Evolutionary conservation across 306 rosid species (phyloP).

Genomic region (Dryas octopetala): DNA sequence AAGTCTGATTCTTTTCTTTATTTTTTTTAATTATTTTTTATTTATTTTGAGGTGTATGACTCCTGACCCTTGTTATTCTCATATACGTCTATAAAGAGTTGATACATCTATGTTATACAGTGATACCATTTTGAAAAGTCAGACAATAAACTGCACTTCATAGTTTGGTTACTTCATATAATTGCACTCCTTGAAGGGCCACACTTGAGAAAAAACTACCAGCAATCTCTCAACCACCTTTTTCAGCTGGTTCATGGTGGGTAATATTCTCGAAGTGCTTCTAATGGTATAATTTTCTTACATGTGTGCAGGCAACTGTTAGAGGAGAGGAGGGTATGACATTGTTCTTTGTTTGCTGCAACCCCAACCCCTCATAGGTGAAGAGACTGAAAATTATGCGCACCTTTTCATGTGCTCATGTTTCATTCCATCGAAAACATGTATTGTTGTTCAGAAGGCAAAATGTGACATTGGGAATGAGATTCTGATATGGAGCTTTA

Average conservation of each 20-base stretch:
- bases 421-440: background rate
- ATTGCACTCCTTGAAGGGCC: background rate
- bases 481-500: background rate
- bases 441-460: background rate
- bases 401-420: background rate
- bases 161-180: background rate
- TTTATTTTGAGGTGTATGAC: background rate
- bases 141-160: background rate
- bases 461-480: background rate
- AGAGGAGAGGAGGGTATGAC: constrained; percentile 84
- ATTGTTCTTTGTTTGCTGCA: constrained; percentile 81
- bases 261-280: background rate
- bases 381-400: constrained; percentile 43
- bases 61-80: background rate
- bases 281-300: constrained; percentile 9
- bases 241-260: background rate
- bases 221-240: background rate
- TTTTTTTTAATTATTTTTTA: too few species aligned
- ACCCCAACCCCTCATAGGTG: constrained; percentile 58
- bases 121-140: background rate
- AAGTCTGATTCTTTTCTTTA: background rate
- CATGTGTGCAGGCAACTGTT: constrained; percentile 54
- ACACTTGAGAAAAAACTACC: background rate
- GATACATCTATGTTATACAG: background rate
- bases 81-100: background rate